A percentile compares a stretch with the other conserved stretches of the same genome.
Evolutionary conservation across 2,329 filamentous ascomycete species (phyloP).

Genomic region (Fusarium euwallaceae): DNA sequence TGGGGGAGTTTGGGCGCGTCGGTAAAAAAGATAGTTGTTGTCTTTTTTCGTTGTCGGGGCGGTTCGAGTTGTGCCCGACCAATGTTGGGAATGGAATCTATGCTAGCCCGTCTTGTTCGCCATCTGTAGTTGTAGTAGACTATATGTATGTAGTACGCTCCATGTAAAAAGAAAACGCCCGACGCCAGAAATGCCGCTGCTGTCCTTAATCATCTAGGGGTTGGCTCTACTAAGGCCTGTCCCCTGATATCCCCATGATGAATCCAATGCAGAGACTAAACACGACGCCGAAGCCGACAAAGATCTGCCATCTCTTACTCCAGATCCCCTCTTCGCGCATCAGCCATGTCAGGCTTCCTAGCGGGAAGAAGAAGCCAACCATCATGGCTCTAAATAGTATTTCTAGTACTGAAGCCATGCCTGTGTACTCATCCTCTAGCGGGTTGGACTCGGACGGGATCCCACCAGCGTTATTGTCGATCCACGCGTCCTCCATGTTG

Average conservation of each 20-base stretch:
- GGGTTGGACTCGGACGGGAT: constrained; percentile 55
- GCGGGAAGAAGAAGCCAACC: constrained; percentile 94
- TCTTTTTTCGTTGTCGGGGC: constrained; percentile 19
- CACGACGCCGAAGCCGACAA: constrained; percentile 86
- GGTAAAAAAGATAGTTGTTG: constrained; percentile 30
- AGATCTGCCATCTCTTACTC: constrained; percentile 85
- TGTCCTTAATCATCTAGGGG: neutral
- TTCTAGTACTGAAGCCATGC: constrained; percentile 73
- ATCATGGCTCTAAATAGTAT: constrained; percentile 89
- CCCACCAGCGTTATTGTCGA: constrained; percentile 74
- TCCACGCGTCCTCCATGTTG: constrained; percentile 89
- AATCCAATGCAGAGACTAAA: constrained; percentile 84
- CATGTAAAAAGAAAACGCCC: constrained; percentile 22
- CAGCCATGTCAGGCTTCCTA: constrained; percentile 88
- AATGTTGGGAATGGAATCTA: constrained; percentile 36
- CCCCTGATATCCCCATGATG: constrained; percentile 63
- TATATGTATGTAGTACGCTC: constrained; percentile 8
- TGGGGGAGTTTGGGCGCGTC: constrained; percentile 44
- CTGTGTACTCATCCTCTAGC: constrained; percentile 63
- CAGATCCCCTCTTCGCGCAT: constrained; percentile 90
- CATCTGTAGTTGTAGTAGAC: constrained; percentile 28
- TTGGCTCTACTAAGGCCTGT: constrained; percentile 39
- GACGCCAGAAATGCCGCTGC: neutral
- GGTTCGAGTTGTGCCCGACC: constrained; percentile 17
- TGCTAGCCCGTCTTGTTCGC: constrained; percentile 30